Evolutionary conservation across 768 basidiomycete genomes (phyloP), one percentile per base, ranked within the genome.

Genomic region (Leucocoprinus birnbaumii): DNA sequence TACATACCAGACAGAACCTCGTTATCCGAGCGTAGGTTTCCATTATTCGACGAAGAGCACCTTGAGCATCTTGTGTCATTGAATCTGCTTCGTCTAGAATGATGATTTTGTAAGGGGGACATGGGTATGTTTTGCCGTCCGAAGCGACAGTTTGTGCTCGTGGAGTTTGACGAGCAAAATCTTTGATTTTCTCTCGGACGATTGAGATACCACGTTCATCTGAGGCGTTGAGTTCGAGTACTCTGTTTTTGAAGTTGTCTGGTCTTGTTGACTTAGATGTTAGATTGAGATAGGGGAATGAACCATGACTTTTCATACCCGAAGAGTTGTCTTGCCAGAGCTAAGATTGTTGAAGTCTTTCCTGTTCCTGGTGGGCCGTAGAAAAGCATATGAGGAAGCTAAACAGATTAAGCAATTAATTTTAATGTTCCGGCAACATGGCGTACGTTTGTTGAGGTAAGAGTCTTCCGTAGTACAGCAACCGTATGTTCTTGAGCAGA

Each of bases 51-150:
- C 97, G 80, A 38, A 99, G 76, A 0, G 97, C 97, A 31, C 89
- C 94, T 68, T 99, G 97, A 3, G 97, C 97, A 66, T 99, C 97
- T 72, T 98, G 96, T 4, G 97, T 99, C 97, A 99, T 99, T 4
- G 94, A 96, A 69, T 99, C 97, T 19, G 97, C 97, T 72, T 99
- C 97, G 63, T 99, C 97, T 22, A 99, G 83, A 59, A 99, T 98
- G 66, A 99, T 89, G 60, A 99, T 96, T 68, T 99, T 99, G 78
- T 92, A 99, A 0, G 97, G 97, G 13, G 97, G 97, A 67, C 91
- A 96, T 42, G 95, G 96, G 66, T 98, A 98, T 41, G 76, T 80
- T 65, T 89, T 89, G 21, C 85, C 86, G 59, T 91, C 88, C 0
- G 87, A 87, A n/a, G 86, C 74, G 9, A 76, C 70, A 13, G 80